These are phyloP conservation scores for Suillus decipiens DNA, from an alignment of 768 basidiomycete genomes.

Conservation along the genomic window DNA sequence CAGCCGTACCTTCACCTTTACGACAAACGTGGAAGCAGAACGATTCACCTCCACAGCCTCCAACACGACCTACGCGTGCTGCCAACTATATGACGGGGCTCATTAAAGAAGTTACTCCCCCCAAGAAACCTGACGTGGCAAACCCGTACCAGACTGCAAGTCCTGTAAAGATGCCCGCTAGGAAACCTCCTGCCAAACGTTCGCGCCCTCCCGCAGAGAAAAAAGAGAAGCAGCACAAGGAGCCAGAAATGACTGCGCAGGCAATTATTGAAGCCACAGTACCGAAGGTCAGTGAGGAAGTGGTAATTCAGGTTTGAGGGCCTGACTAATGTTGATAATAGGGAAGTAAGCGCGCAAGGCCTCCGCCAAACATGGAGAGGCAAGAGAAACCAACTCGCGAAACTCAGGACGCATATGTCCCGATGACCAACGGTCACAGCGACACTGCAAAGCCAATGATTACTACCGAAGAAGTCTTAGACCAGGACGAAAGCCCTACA, in stretches of 20 bases:
- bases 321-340: constrained; percentile 28
- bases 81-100: constrained; percentile 70
- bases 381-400: constrained; percentile 16
- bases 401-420: constrained; percentile 7
- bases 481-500: constrained; percentile 38
- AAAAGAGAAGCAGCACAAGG: constrained; percentile 31
- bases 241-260: constrained; percentile 49
- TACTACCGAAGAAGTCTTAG: constrained; percentile 40
- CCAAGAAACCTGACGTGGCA: constrained; percentile 63
- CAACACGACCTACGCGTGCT: constrained; percentile 55
- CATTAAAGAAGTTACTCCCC: constrained; percentile 69
- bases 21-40: constrained; percentile 68
- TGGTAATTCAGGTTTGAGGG: constrained; percentile 4
- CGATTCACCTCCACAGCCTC: constrained; percentile 39
- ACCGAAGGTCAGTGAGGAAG: constrained; percentile 54
- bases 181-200: constrained; percentile 43
- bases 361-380: constrained; percentile 58
- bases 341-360: constrained; percentile 80
- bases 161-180: constrained; percentile 54
- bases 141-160: constrained; percentile 80
- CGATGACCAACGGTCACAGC: constrained; percentile 19
- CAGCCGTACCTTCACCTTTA: constrained; percentile 71
- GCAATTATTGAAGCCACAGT: constrained; percentile 78
- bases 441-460: constrained; percentile 11
- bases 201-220: constrained; percentile 37